Conservation (phyloP, 805 yeast genomes). For the Wickerhamiella azymoides region DNA sequence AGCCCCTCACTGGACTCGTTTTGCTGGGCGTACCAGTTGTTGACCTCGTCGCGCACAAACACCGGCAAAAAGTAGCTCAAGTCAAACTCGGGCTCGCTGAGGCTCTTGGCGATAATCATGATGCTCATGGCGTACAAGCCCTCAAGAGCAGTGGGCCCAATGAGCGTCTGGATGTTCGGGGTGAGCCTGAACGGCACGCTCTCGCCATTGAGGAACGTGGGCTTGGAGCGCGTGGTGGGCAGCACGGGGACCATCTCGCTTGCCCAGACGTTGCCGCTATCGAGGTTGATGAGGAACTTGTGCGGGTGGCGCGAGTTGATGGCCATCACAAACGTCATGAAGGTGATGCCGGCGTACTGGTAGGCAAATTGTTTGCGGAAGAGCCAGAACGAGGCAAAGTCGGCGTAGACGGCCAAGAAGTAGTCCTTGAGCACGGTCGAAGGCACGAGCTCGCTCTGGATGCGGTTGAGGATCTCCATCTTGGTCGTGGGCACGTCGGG, state of each 20-base stretch:
- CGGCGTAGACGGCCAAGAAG: constrained; percentile 52
- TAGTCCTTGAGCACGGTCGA: constrained; percentile 67
- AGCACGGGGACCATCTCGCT: constrained; percentile 78
- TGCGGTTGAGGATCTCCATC: constrained; percentile 81
- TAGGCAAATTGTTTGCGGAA: constrained; percentile 91
- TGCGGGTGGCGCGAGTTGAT: constrained; percentile 88
- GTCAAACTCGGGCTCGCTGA: constrained; percentile 85
- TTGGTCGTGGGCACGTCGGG: constrained; percentile 82
- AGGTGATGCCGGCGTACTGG: constrained; percentile 85
- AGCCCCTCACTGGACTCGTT: constrained; percentile 66
- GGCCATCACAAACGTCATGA: constrained; percentile 89
- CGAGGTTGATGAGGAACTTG: constrained; percentile 69
- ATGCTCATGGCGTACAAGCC: constrained; percentile 79
- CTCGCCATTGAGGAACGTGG: constrained; percentile 81
- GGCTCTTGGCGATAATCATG: constrained; percentile 72
- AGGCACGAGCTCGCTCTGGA: constrained; percentile 79
- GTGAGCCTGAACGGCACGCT: constrained; percentile 93
- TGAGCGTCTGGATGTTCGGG: constrained; percentile 84
- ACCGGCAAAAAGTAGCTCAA: constrained; percentile 82
- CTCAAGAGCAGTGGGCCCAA: constrained; percentile 89
- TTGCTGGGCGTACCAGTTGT: constrained; percentile 88
- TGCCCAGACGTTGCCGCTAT: constrained; percentile 83
- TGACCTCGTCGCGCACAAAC: constrained; percentile 89
- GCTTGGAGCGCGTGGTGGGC: constrained; percentile 42
- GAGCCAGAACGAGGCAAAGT: constrained; percentile 91